Percentiles rank a stretch among this genome's conserved stretches.
These are phyloP conservation scores for Debaryomyces tyrocola DNA, from an alignment of 805 yeast genomes.

Conservation along the genomic window DNA sequence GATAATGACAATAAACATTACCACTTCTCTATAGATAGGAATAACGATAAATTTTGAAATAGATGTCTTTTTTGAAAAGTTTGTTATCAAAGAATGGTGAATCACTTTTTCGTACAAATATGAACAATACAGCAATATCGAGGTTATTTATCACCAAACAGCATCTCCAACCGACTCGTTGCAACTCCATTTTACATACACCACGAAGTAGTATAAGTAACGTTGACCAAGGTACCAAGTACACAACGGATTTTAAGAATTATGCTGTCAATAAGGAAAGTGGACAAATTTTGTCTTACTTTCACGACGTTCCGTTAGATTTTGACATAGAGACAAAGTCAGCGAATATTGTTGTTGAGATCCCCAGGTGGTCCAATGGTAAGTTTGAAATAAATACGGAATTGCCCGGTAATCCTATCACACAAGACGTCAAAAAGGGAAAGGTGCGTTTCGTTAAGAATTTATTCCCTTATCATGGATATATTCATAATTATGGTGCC, in stretches of 20 bases:
- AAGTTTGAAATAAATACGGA: conserved; percentile 74
- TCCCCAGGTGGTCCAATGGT: conserved; percentile 74
- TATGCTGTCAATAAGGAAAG: conserved; percentile 40
- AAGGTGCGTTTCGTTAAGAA: conserved; percentile 74
- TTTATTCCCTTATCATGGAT: conserved; percentile 80
- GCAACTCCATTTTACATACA: conserved; percentile 2
- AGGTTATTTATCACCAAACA: conserved; percentile 12
- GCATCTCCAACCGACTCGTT: conserved; percentile 8
- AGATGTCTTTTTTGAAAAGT: neutral
- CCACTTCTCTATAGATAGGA: no score
- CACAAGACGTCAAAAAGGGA: conserved; percentile 77
- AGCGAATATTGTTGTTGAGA: conserved; percentile 49
- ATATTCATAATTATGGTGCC: conserved; percentile 86
- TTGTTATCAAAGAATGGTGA: neutral
- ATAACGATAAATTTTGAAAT: neutral
- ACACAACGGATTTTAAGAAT: conserved; percentile 37
- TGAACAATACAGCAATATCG: conserved; percentile 1
- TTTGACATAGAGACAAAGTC: conserved; percentile 38
- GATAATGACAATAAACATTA: no score
- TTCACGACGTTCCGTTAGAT: conserved; percentile 70
- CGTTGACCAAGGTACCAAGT: conserved; percentile 32
- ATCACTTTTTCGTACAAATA: neutral
- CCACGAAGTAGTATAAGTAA: neutral
- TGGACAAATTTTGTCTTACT: conserved; percentile 58
- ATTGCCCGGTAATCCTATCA: conserved; percentile 67